Evolutionary conservation across 768 basidiomycete species (phyloP), one percentile per base, ranked within the genome.

Genomic region (Omphalotus guepiniiformis): DNA sequence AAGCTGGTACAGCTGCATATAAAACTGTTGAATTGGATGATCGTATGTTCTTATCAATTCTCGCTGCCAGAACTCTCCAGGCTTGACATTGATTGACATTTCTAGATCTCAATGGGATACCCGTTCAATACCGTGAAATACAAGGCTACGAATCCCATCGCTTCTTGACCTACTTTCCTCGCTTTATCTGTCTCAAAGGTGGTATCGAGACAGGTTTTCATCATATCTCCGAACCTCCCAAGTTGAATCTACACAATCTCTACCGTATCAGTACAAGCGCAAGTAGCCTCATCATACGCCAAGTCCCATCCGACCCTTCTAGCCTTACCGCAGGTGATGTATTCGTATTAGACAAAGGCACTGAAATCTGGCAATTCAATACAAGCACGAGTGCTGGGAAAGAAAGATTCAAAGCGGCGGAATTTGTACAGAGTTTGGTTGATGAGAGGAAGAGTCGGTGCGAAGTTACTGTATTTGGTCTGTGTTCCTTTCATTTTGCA

Each of bases 21-120:
- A 83, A 82, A 68, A 79, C 80, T 5, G 80, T 83, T 9, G 82
- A 83, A 57, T 66, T 82, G 1, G 83, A 84, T 50, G 82, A 83
- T 53, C 71, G 81, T 83, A 42, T 42, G 77, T 67, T 4, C 7
- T 28, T 34, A 9, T 7, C 11, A 18, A 40, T 19, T 26, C 48
- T 11, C 19, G 12, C 40, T 29, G 11, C 16, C 18, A 6, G n/a
- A 9, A n/a, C 34, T 21, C 9, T 42, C n/a, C 22, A 11, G 39
- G 3, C 12, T 3, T 3, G 9, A 26, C 9, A 22, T 25, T 36
- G n/a, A 36, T 25, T 11, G n/a, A 6, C 12, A 4, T 25, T 1
- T 21, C n/a, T 51, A 83, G 79, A 78, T 55, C 70, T 83, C 6
- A 68, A 75, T 38, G 80, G 78, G n/a, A 60, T 56, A 25, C 75